Evolutionary conservation across 2,329 filamentous ascomycete genomes (phyloP).

Genomic region (Pestalotiopsis sp.): DNA sequence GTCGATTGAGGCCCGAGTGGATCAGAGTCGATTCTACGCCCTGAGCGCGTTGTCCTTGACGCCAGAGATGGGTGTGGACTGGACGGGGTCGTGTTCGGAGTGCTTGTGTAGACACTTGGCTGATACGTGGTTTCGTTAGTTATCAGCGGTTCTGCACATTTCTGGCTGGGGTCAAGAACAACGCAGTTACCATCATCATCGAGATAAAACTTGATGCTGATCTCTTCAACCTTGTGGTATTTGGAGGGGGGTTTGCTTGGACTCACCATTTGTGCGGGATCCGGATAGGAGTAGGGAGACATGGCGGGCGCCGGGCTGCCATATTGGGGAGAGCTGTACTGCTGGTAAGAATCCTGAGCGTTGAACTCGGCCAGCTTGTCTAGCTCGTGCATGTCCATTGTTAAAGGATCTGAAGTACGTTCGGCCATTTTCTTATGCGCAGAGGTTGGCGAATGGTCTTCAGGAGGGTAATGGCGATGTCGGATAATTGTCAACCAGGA

Average conservation of each 20-base stretch:
- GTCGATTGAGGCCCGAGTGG: conserved; percentile 30
- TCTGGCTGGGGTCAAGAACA: background rate
- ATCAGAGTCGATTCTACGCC: conserved; percentile 32
- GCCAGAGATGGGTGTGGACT: conserved; percentile 39
- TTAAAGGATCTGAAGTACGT: background rate
- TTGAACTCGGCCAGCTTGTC: conserved; percentile 2
- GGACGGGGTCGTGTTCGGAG: conserved; percentile 55
- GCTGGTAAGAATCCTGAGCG: background rate
- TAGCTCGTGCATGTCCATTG: background rate
- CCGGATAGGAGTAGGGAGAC: conserved; percentile 5
- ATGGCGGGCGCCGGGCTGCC: conserved; percentile 5
- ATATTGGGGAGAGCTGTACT: conserved; percentile 5
- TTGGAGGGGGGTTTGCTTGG: background rate
- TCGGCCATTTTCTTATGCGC: background rate
- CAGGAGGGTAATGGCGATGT: background rate
- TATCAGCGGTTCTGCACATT: background rate
- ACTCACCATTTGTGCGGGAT: conserved; percentile 8
- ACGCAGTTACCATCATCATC: background rate
- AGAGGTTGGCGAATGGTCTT: background rate
- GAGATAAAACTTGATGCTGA: background rate
- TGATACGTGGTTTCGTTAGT: background rate
- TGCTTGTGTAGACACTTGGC: conserved; percentile 39
- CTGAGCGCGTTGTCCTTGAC: conserved; percentile 36
- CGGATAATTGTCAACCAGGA: background rate
- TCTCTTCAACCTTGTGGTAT: background rate